Evolutionary conservation across 2,329 filamentous ascomycete species (phyloP).

Genomic region (Pseudocercospora fijiensis): DNA sequence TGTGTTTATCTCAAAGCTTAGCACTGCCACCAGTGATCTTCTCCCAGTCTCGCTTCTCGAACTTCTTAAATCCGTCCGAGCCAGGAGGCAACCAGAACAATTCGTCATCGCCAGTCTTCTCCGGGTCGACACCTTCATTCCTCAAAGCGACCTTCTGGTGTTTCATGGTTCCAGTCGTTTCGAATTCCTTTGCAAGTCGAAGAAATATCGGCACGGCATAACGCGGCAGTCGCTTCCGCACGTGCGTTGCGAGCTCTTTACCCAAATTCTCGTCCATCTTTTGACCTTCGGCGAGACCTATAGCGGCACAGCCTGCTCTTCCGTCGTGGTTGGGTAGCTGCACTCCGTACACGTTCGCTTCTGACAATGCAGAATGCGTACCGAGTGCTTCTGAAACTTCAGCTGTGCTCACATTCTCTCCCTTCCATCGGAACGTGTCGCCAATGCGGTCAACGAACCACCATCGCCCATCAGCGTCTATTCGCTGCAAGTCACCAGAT

Average conservation of each 20-base stretch:
- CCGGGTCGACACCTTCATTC: slow-evolving; percentile 70
- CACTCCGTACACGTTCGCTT: slow-evolving; percentile 87
- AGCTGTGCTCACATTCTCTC: slow-evolving; percentile 44
- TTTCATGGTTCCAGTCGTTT: slow-evolving; percentile 82
- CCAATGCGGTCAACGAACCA: slow-evolving; percentile 81
- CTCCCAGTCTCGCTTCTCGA: slow-evolving; percentile 67
- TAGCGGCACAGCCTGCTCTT: slow-evolving; percentile 75
- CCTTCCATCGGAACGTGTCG: slow-evolving; percentile 78
- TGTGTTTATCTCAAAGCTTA: slow-evolving; percentile 62
- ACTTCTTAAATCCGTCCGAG: slow-evolving; percentile 62
- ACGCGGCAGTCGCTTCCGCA: slow-evolving; percentile 59
- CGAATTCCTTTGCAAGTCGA: slow-evolving; percentile 60
- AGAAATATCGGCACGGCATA: slow-evolving; percentile 80
- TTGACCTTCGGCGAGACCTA: slow-evolving; percentile 53
- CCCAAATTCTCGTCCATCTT: slow-evolving; percentile 37
- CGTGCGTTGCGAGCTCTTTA: slow-evolving; percentile 61
- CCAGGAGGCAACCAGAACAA: slow-evolving; percentile 68
- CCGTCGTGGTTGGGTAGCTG: slow-evolving; percentile 77
- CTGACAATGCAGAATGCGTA: slow-evolving; percentile 63
- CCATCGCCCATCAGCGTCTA: slow-evolving; percentile 67
- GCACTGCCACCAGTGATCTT: slow-evolving; percentile 65
- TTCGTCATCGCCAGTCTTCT: slow-evolving; percentile 49
- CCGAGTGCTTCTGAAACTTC: slow-evolving; percentile 78
- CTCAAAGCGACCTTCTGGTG: slow-evolving; percentile 76
- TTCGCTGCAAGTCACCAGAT: slow-evolving; percentile 76